phyloP scores from a whole-genome alignment of 106 monocot species.

The Dendrobium catenatum region DNA sequence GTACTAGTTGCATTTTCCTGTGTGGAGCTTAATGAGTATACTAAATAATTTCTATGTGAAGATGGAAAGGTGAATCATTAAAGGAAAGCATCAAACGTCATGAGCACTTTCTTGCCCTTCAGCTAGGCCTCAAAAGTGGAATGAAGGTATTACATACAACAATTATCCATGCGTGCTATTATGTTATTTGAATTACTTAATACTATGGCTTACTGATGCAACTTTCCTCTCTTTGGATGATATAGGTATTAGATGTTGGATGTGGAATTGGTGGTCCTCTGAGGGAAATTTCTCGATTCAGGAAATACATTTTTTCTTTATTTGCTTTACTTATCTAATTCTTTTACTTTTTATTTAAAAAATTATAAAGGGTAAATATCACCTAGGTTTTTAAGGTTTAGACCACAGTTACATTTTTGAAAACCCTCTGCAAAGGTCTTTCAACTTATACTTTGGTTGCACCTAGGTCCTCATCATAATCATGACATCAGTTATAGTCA shows the following conservation, averaged over 20 bases:
- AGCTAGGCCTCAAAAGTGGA: conserved; percentile 76
- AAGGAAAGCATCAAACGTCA: conserved; percentile 93
- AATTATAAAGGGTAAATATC: neutral
- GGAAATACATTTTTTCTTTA: conserved; percentile 28
- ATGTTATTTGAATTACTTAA: neutral
- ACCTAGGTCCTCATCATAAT: no score
- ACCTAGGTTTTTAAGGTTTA: no score
- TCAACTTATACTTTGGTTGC: no score
- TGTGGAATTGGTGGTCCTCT: conserved; percentile 96
- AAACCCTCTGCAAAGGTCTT: no score
- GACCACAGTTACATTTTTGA: no score
- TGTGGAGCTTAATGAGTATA: neutral
- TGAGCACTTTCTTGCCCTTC: conserved; percentile 97
- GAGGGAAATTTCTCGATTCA: conserved; percentile 89
- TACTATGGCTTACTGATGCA: neutral
- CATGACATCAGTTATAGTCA: no score
- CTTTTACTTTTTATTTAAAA: neutral
- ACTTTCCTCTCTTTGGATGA: neutral
- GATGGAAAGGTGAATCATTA: conserved; percentile 94
- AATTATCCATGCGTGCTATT: conserved; percentile 8
- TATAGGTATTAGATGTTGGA: conserved; percentile 93
- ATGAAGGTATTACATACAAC: conserved; percentile 72
- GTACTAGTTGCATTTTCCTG: conserved; percentile 1
- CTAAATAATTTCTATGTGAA: conserved; percentile 21
- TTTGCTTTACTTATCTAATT: neutral